These are phyloP conservation scores for Monilinia fructicola DNA, from an alignment of 2,329 filamentous ascomycete species.

Conservation along the genomic window DNA sequence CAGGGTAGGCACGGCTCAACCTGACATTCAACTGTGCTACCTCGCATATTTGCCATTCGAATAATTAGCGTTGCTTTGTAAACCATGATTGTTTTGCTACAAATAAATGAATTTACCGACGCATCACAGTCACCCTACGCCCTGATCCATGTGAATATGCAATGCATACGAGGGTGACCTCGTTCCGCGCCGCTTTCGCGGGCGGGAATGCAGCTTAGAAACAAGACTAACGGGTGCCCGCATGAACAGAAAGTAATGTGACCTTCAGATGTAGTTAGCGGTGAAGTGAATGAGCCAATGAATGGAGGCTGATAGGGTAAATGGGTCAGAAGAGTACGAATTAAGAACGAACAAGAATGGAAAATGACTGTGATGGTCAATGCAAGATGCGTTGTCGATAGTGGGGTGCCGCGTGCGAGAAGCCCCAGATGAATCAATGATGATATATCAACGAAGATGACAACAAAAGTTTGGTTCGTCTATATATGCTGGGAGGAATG, in stretches of 20 bases:
- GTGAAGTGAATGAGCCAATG: constrained; percentile 27
- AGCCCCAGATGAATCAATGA: neutral
- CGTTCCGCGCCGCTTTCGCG: constrained; percentile 37
- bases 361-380: constrained; percentile 10
- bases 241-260: constrained; percentile 36
- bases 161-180: constrained; percentile 24
- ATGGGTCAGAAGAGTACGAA: neutral
- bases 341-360: neutral
- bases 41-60: neutral
- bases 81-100: neutral
- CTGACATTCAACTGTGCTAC: neutral
- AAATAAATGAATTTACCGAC: neutral
- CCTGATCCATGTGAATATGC: constrained; percentile 21
- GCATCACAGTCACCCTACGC: neutral
- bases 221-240: constrained; percentile 36
- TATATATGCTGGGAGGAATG: neutral
- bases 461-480: constrained; percentile 1
- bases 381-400: constrained; percentile 34
- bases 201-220: constrained; percentile 35
- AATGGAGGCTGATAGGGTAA: neutral
- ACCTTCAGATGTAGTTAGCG: constrained; percentile 30
- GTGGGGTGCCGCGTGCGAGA: constrained; percentile 19
- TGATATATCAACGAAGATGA: neutral
- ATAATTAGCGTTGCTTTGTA: neutral
- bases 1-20: constrained; percentile 7